Base-by-base conservation (phyloP, 345 rosid species). In the Kandelia obovata region DNA sequence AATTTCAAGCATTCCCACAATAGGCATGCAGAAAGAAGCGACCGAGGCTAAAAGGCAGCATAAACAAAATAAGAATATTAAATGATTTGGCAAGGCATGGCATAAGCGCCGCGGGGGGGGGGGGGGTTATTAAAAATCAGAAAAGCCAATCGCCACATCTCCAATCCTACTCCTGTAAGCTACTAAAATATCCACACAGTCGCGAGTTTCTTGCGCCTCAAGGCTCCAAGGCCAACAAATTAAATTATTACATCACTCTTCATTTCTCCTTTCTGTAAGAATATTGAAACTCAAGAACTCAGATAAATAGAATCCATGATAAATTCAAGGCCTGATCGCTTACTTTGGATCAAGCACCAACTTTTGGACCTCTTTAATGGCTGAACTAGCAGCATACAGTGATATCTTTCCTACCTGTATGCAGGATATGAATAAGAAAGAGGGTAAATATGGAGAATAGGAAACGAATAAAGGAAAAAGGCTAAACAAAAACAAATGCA, bases 311-410 rank as follows among this genome's bases (percentile, higher is more conserved):
- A 7, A 17, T 27, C 43, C 25, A 0, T 26, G 58, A 56, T 16
- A 15, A 70, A 43, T 2, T 68, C 53, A 25, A 55, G 62, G 43
- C 7, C 52, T 9, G 26, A 17, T 68, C 69, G 72, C 92, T 89
- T 86, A 90, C 98, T 87, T 90, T 47, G 98, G 89, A 79, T 90
- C 97, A 68, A 90, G 94, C 53, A 92, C 92, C 85, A 92, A 79
- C 78, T 88, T 89, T 84, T 92, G 96, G 71, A 92, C 91, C 79
- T 96, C 99, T 81, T 90, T 96, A 71, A 96, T 96, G 61, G 95
- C 92, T 67, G 95, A 90, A 83, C 97, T 92, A 67, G 99, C 99
- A 68, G 98, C 95, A 64, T 96, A 96, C 37, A 96, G 71, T 15
- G 96, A 87, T 64, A 86, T 89, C 81, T 96, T 92, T 56, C 96